Evolutionary conservation across 306 rosid genomes (phyloP), one percentile per base, ranked within the genome.

Genomic region (Rosa persica): DNA sequence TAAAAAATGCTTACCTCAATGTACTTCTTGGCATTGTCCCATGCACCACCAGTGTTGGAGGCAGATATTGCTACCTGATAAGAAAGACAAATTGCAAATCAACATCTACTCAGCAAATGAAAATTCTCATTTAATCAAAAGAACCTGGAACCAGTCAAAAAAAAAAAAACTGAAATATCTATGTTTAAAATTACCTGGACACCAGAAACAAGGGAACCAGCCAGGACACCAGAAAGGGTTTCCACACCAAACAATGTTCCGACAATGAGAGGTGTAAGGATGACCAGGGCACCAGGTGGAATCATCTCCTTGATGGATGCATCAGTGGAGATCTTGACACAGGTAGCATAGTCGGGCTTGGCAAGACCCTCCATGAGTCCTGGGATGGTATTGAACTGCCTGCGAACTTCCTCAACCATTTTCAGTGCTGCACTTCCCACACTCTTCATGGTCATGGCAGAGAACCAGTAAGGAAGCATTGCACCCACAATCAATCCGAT

Each of bases 231-330:
- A 0, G 93, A 89, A 4, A 91, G 86, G 17, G 97, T 91, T 81
- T 91, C 93, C 13, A 91, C 93, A 12, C 96, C 93, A 15, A 91
- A 88, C 57, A 91, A 82, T 44, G 84, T 86, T 43, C 93, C 96
- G 0, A 91, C 96, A 20, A 91, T 87, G 78, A 91, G 96, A 39
- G 96, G 96, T 23, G 96, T 91, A 43, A 91, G 96, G 89, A 89
- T 91, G 84, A 91, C 93, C 38, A 91, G 93, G 67, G 93, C 93
- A 74, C 96, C 96, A 0, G 93, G 96, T 65, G 96, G 96, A 79
- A 91, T 89, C 96, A 91, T 91, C 87, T 89, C 96, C 88, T 86
- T 91, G 86, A 91, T 81, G 81, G 96, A 91, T n/a, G 96, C 96
- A 75, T 89, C 96, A 12, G 93, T 91, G 23, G 96, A 91, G 80